These are phyloP conservation scores for Cryptococcus sp. DNA, from an alignment of 1,284 basidiomycete genomes.

Conservation along the genomic window DNA sequence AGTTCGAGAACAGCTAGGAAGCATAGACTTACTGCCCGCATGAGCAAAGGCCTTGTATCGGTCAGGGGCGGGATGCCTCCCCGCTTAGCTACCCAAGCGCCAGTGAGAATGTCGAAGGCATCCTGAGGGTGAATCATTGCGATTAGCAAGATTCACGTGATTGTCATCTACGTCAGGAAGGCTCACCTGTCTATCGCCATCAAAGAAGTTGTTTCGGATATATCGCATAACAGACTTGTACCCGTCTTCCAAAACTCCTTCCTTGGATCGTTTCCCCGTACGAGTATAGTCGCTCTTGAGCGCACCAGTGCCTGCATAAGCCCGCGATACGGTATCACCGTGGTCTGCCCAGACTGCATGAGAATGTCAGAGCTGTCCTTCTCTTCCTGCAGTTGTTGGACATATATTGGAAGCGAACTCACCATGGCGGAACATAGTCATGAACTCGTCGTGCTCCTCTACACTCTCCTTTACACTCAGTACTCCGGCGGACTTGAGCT, in stretches of 20 bases:
- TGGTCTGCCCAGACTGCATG: slow-evolving; percentile 93
- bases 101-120: slow-evolving; percentile 91
- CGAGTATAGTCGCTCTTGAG: slow-evolving; percentile 96
- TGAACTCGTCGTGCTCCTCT: slow-evolving; percentile 75
- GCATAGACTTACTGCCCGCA: slow-evolving; percentile 70
- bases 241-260: slow-evolving; percentile 82
- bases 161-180: slow-evolving; percentile 20
- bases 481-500: slow-evolving; percentile 73
- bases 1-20: background rate
- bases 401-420: slow-evolving; percentile 42
- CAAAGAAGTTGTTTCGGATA: slow-evolving; percentile 95
- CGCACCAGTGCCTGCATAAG: slow-evolving; percentile 93
- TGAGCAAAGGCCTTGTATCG: slow-evolving; percentile 75
- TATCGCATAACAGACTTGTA: slow-evolving; percentile 85
- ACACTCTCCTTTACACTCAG: slow-evolving; percentile 68
- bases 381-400: background rate
- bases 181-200: slow-evolving; percentile 79
- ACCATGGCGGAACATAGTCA: slow-evolving; percentile 86
- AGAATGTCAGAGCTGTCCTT: slow-evolving; percentile 8
- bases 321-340: slow-evolving; percentile 85
- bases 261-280: slow-evolving; percentile 82
- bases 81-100: slow-evolving; percentile 78
- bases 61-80: slow-evolving; percentile 69
- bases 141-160: background rate
- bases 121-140: slow-evolving; percentile 61